These are phyloP conservation scores for Golubevia sp. DNA, from an alignment of 1,284 basidiomycete genomes.

Conservation along the genomic window DNA sequence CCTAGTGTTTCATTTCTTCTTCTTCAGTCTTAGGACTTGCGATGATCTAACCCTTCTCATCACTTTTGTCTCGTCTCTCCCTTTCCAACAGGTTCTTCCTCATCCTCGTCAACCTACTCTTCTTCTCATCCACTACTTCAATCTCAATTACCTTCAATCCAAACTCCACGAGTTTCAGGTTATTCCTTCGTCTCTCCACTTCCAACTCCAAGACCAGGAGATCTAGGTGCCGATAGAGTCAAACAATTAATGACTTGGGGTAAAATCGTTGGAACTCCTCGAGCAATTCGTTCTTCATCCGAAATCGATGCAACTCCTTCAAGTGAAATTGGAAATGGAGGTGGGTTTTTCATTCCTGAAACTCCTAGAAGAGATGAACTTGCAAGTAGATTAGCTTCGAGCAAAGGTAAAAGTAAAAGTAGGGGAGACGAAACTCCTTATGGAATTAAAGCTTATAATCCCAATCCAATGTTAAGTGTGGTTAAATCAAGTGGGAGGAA, in stretches of 20 bases:
- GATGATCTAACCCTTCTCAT: too few relatives aligned
- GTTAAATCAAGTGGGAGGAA: too few relatives aligned
- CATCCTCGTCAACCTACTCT: too few relatives aligned
- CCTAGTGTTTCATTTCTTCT: too few relatives aligned
- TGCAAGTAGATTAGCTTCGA: conserved; percentile 78
- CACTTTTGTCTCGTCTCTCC: too few relatives aligned
- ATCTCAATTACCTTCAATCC: background rate
- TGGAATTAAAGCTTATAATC: too few relatives aligned
- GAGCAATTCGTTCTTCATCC: conserved; percentile 71
- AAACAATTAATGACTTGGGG: conserved; percentile 94
- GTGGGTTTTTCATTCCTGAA: conserved; percentile 40
- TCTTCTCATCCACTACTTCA: background rate
- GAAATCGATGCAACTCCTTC: conserved; percentile 65
- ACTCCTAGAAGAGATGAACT: conserved; percentile 71
- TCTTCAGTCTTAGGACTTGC: too few relatives aligned
- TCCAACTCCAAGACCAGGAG: conserved; percentile 81
- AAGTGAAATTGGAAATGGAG: conserved; percentile 17
- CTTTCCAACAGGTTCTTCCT: too few relatives aligned
- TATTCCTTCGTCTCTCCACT: conserved; percentile 79
- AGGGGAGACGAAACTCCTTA: too few relatives aligned
- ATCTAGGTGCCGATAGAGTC: conserved; percentile 74
- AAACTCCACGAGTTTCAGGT: conserved; percentile 66
- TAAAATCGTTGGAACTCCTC: conserved; percentile 80
- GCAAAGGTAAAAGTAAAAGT: too few relatives aligned
- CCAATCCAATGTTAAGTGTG: too few relatives aligned